Evolutionary conservation across 352 stramenopile genomes (phyloP), one percentile per base, ranked within the genome.

Genomic region (Globisporangium cederbergense): DNA sequence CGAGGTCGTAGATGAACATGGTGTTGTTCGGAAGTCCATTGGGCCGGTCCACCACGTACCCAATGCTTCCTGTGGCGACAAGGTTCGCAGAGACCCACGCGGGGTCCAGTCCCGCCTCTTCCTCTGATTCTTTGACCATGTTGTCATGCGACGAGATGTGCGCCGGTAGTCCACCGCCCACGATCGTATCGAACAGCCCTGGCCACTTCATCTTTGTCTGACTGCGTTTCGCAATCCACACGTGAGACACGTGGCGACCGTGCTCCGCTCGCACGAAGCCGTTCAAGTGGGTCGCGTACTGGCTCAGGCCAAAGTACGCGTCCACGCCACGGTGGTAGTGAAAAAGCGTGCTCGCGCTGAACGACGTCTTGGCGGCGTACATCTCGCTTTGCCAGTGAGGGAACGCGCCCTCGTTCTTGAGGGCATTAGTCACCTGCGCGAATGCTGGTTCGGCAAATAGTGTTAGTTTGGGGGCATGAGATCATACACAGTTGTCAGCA

Each of bases 241-340:
- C 61, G 51, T 81, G 77, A 22, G 76, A 77, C 25, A 84, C 71
- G 16, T 38, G 22, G 4, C 60, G 45, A 2, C 55, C 56, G 22
- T 57, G 62, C 16, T 63, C 38, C 16, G 60, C 53, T 14, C 78
- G 73, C 40, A 90, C 76, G 40, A 82, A 93, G 30, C 84, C 81
- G 25, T 93, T 93, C 42, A 91, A 67, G 64, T 91, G 80, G 14
- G 80, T 89, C 45, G 75, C 84, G 61, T 78, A 93, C 61, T 88
- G 77, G 34, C 70, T 81, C 30, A 93, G 68, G 1, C 84, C 81
- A 30, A 93, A 93, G 65, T 68, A 76, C 30, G 72, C 64, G 36
- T 74, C 82, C n/a, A 80, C 79, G 25, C 81, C 79, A n/a, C 84
- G 81, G 38, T 93, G 72, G 64, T 78, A 88, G 60, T 68, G 73